Evolutionary conservation across 768 basidiomycete species (phyloP), one percentile per base, ranked within the genome.

Genomic region (Pilatotrama ljubarskyi): DNA sequence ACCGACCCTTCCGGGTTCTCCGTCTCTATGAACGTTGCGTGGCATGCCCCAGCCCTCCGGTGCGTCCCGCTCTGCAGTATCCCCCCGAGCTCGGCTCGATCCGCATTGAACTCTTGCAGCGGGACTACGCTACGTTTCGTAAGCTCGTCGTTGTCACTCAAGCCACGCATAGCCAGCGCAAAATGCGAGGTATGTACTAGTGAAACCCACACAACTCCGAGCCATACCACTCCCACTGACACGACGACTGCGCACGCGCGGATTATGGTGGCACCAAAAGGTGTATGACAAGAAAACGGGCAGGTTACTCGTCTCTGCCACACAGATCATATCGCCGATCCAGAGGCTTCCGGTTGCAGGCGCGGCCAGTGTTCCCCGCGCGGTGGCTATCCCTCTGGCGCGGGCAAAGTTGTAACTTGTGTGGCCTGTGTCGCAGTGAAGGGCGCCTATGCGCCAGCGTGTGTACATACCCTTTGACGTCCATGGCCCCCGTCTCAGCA

Each of bases 241-340:
- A 14, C 17, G 7, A 15, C 15, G 25, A 6, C 38, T 14, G 36
- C 7, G 36, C 36, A 37, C 43, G 22, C 42, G 15, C 32, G 18
- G 22, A 15, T 24, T n/a, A 35, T 14, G 10, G 2, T 18, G 37
- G 10, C 24, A 14, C 25, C 9, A 5, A 5, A 24, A 70, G 70
- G 62, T 68, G 10, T 69, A 67, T 25, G 64, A 69, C 54, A 66
- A 64, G 59, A 40, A 40, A 17, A 65, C 62, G 7, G 67, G 65
- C 3, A 55, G 44, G 24, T 40, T 71, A n/a, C 41, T 71, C n/a
- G 37, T 63, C 0, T 69, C 70, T 11, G 65, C 59, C 0, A 57
- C 58, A 2, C 70, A 71, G 20, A 61, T 62, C 22, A 56, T 71
- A 13, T 38, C 63, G 7, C 64, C 66, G 10, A 26, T 64, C 14